Base-by-base conservation (phyloP, 2,329 filamentous ascomycete species). In the Exophiala xenobiotica region DNA sequence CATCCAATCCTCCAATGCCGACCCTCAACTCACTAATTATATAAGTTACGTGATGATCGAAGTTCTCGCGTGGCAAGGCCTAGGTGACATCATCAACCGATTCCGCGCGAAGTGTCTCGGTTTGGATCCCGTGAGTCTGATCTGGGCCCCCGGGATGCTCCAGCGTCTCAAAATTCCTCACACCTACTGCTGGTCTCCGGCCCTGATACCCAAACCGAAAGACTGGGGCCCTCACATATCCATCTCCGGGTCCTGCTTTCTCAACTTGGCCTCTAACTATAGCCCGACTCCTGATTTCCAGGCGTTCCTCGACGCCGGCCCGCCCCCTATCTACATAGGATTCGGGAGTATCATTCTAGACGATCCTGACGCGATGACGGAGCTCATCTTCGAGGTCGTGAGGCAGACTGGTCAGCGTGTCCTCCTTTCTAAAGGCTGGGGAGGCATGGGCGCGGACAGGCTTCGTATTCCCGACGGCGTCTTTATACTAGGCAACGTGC, bases 181-280 rank as follows among this genome's bases (percentile, higher is more conserved):
- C 60, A 95, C 91, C 0, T 96, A 96, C 65, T 92, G 90, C 69
- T 96, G 91, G 90, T 90, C 87, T 0, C 86, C 87, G 0, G 80
- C 86, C 1, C 71, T 92, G 38, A 87, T 90, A 12, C 81, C 85
- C 0, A 90, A 90, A 60, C 87, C 88, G 0, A 78, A 78, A 27
- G 88, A 92, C 65, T 92, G 88, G 88, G 79, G 78, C 0, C 68
- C 75, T 3, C 77, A 88, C 49, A 85, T 92, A 41, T 81, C 82
- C 46, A 80, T 92, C 18, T 82, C 85, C 2, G 88, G 88, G 0
- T 91, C 90, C 68, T 89, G 78, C 66, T 90, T 90, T 60, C 77
- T 90, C 6, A 79, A 86, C 44, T 70, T 86, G 9, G 81, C 84
- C 1, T 80, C 80, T 0, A 77, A 78, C 2, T 92, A 82, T 60